phyloP scores from a whole-genome alignment of 768 basidiomycete genomes.

The Boletellus sp. region DNA sequence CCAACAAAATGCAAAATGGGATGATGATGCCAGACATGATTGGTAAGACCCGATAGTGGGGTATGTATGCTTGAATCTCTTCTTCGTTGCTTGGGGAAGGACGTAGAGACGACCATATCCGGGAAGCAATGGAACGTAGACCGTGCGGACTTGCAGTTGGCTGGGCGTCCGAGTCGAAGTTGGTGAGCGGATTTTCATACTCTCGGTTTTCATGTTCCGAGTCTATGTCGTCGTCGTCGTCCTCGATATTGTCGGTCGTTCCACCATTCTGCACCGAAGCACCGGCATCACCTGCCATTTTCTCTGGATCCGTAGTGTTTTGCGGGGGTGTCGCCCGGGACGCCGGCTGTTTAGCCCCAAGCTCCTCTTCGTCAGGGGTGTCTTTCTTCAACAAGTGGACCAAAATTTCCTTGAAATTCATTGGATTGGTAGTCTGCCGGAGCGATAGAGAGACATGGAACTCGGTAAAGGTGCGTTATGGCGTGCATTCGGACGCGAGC shows the following conservation, averaged over 20 bases:
- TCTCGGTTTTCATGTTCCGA: conserved; percentile 11
- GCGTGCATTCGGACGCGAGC: background rate
- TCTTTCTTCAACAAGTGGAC: conserved; percentile 4
- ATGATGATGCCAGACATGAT: conserved; percentile 66
- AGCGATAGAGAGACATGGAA: conserved; percentile 5
- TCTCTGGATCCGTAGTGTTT: background rate
- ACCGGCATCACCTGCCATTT: background rate
- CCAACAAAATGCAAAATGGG: conserved; percentile 77
- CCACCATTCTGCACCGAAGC: background rate
- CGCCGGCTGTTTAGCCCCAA: background rate
- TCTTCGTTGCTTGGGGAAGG: conserved; percentile 23
- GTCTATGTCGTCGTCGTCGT: background rate
- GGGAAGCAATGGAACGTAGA: conserved; percentile 1
- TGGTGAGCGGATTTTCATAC: background rate
- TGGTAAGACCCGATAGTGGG: conserved; percentile 60
- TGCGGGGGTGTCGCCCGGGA: background rate
- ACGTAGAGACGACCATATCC: conserved; percentile 7
- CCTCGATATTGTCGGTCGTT: background rate
- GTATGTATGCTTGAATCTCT: conserved; percentile 36
- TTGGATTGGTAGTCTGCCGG: background rate
- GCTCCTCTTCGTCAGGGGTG: conserved; percentile 19
- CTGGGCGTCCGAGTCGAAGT: background rate
- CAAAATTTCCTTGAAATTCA: conserved; percentile 14
- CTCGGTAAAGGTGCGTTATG: background rate
- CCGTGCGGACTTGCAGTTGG: background rate